Evolutionary conservation across 139 green algal species (phyloP), one percentile per base, ranked within the genome.

Genomic region (Chlorella sp.): DNA sequence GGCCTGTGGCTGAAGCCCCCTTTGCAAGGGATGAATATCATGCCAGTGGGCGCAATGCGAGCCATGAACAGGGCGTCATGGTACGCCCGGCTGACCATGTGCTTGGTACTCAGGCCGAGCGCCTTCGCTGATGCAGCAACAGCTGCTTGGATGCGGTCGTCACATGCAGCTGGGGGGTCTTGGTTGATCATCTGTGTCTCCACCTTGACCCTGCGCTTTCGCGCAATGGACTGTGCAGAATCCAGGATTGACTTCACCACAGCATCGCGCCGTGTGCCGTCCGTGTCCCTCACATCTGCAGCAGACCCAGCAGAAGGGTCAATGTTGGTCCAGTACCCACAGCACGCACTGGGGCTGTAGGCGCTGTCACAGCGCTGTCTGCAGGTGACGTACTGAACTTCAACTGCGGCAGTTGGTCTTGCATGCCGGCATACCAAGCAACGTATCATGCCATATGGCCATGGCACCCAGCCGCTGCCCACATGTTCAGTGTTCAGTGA

Each of bases 61-160:
- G 95, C 88, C 94, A 98, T 98, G 81, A 98, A 98, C 10, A 98
- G 84, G 1, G 94, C 87, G 77, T 98, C 94, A 74, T 98, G 94
- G 77, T 98, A 98, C 1, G 94, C 94, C 1, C 95, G 75, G 80
- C 83, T 93, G 60, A 97, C 90, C 91, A 98, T 95, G 20, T 67
- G 68, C 74, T 78, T 91, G 31, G 82, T 87, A 35, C 5, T 76
- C 1, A 91, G 75, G 0, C 82, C 81, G 30, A 97, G 76, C 30
- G 81, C 26, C 49, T 84, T 30, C 0, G 84, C 89, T 2, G 93
- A 70, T 0, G 49, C 62, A 35, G 72, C 65, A 27, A 89, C 78
- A 0, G 94, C 90, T 1, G 62, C 65, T 24, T 91, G 62, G 30
- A 98, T 86, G n/a, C 83, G 64, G 0, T 63, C 67, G 42, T 69